Evolutionary conservation across 176 grass and related monocot genomes (phyloP).

Genomic region (Coix lacrymajobi): DNA sequence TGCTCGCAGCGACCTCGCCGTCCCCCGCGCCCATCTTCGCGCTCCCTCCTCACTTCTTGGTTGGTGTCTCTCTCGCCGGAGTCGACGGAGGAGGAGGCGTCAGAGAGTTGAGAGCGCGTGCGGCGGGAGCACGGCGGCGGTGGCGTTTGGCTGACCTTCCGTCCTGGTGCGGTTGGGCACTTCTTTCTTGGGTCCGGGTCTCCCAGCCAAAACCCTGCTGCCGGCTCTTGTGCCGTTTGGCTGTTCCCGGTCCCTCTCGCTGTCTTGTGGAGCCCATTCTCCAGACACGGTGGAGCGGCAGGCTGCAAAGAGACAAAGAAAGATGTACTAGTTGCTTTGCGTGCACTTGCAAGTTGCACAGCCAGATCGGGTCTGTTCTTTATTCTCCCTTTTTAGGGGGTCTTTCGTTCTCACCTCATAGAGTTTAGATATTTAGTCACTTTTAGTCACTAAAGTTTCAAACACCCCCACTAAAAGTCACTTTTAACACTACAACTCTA

Average conservation of each 20-base stretch:
- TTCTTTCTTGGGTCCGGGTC: not conserved
- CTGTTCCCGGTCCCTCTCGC: not conserved
- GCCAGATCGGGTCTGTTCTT: not conserved
- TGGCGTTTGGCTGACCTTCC: constrained; percentile 11
- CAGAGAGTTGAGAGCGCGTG: not conserved
- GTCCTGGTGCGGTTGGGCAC: not conserved
- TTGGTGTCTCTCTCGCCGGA: not conserved
- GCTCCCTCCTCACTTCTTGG: not conserved
- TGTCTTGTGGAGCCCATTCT: not conserved
- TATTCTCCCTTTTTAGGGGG: no score
- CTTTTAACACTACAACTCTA: no score
- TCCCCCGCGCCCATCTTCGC: constrained; percentile 32
- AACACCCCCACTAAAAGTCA: no score
- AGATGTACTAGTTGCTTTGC: not conserved
- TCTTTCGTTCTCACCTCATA: no score
- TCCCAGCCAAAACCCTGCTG: constrained; percentile 35
- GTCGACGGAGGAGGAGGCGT: not conserved
- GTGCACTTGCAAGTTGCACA: not conserved
- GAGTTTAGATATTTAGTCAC: no score
- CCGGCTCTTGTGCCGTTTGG: constrained; percentile 6
- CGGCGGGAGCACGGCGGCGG: constrained; percentile 34
- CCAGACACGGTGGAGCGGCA: not conserved
- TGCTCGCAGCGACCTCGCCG: constrained; percentile 15
- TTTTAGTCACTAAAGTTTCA: no score
- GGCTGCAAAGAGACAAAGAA: not conserved